Evolutionary conservation across 2,329 filamentous ascomycete genomes (phyloP).

Genomic region (Phyllosticta capitalensis): DNA sequence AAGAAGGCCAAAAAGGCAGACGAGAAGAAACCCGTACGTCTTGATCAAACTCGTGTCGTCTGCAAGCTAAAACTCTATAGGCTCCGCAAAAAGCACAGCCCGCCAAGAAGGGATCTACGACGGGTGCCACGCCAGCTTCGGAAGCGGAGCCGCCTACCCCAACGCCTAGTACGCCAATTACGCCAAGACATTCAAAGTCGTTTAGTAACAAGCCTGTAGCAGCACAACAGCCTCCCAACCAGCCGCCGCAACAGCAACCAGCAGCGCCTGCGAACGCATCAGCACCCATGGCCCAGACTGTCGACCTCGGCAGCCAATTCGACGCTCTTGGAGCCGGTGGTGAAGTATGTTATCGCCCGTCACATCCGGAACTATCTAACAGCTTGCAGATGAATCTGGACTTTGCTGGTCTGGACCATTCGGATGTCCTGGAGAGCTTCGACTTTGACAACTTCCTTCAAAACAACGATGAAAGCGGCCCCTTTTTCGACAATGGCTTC

Average conservation of each 20-base stretch:
- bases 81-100: constrained; percentile 23
- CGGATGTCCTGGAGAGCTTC: constrained; percentile 59
- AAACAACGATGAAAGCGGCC: constrained; percentile 30
- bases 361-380: constrained; percentile 18
- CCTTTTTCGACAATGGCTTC: constrained; percentile 2
- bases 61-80: background rate
- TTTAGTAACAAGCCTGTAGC: constrained; percentile 28
- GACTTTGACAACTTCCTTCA: constrained; percentile 60
- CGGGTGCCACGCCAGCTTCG: constrained; percentile 33
- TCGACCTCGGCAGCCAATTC: constrained; percentile 21
- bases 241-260: constrained; percentile 24
- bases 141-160: constrained; percentile 38
- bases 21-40: constrained; percentile 47
- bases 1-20: constrained; percentile 60
- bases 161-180: constrained; percentile 40
- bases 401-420: constrained; percentile 38
- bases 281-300: constrained; percentile 14
- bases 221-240: constrained; percentile 23
- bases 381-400: constrained; percentile 29
- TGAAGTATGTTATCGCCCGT: constrained; percentile 17
- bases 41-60: background rate
- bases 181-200: constrained; percentile 32
- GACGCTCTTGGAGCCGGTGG: constrained; percentile 29
- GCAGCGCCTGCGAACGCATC: constrained; percentile 14
- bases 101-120: constrained; percentile 31